These are phyloP conservation scores for Metarhizium album DNA, from an alignment of 2,329 filamentous ascomycete genomes.

Conservation along the genomic window DNA sequence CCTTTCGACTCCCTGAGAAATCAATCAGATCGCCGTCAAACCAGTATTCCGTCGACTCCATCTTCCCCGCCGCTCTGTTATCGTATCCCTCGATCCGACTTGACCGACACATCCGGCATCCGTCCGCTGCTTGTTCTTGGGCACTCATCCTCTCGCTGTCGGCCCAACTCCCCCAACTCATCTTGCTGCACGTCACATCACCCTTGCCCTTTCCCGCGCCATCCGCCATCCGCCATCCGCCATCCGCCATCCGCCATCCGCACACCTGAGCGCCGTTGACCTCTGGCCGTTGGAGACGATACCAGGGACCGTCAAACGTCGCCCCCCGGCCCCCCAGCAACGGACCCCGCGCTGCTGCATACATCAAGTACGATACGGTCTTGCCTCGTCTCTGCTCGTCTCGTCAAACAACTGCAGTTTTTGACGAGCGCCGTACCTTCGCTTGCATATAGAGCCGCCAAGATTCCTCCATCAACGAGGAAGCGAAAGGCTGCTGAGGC, in stretches of 20 bases:
- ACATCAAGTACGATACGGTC: too few relatives aligned
- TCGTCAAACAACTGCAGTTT: neutral
- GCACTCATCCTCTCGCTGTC: neutral
- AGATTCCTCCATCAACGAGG: conserved; percentile 47
- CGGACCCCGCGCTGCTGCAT: neutral
- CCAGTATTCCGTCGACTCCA: too few relatives aligned
- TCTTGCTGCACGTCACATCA: neutral
- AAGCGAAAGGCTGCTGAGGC: conserved; percentile 58
- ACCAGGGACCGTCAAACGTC: neutral
- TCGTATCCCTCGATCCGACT: neutral
- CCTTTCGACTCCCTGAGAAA: too few relatives aligned
- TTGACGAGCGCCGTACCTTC: neutral
- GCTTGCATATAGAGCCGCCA: conserved; percentile 25
- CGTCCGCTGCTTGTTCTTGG: neutral
- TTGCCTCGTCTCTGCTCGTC: conserved; percentile 1
- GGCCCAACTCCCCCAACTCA: neutral
- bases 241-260: neutral
- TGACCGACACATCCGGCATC: neutral
- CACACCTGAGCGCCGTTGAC: neutral
- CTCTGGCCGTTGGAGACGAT: too few relatives aligned
- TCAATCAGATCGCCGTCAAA: neutral
- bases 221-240: neutral
- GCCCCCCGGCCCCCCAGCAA: neutral
- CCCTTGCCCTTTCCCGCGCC: too few relatives aligned
- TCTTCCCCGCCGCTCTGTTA: neutral